Base-by-base conservation (phyloP, 2,329 filamentous ascomycete genomes). In the Rachicladosporium sp. region DNA sequence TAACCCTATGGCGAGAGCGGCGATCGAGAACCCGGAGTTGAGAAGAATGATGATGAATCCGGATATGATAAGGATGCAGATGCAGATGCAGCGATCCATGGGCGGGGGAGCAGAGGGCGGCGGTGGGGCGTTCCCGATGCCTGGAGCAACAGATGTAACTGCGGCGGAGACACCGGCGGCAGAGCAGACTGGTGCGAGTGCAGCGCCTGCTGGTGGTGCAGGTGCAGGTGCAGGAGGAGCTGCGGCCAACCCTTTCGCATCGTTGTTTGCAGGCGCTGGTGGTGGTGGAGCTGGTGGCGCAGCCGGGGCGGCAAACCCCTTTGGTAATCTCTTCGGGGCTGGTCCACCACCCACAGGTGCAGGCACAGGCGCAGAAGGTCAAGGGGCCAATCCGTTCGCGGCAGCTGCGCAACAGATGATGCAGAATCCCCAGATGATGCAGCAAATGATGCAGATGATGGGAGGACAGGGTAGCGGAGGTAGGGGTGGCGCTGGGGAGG, bases 11-110 rank as follows among this genome's bases (percentile, higher is more conserved):
- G 83, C 84, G 13, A 77, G 87, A 50, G 78, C 93, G 56, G 81
- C 95, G 62, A 76, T 98, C 53, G 80, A 86, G 44, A 91, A 88
- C 15, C 88, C 88, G 0, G 75, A 87, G 47, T 87, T 96, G 65
- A 76, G 91, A 53, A 74, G 82, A 37, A 91, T 96, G 82, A 80
- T 98, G 72, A 89, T 86, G 46, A 87, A 93, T 56, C 91, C 91
- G 3, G 76, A 86, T 33, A 78, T 86, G 51, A 75, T 98, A 48
- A 73, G 86, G 42, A 78, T 83, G 59, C 85, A 88, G 52, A 76
- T 85, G 53, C 78, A 85, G 45, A 81, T 96, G 77, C 82, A 88
- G 57, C 73, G 82, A 43, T 62, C 64, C 42, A 74, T 79, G 66
- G 66, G 66, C 5, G 64, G 71, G 67, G 33, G 73, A 70, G 40